A percentile compares a stretch with the other conserved stretches of the same genome.
Conservation (phyloP, 306 rosid species). For the Mimosa bimucronata region DNA sequence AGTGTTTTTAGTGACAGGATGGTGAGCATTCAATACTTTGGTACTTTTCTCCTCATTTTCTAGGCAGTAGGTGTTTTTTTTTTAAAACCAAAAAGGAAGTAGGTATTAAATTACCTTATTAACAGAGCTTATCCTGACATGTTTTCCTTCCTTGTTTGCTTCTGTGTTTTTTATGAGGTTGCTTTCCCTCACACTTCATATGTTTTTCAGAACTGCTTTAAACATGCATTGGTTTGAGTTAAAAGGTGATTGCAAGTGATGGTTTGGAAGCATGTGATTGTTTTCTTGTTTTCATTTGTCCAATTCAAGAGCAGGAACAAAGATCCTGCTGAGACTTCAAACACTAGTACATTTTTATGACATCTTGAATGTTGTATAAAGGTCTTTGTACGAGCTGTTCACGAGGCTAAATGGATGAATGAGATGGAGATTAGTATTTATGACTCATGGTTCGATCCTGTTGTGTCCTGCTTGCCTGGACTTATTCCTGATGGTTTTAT, state of each 20-base stretch:
- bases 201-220: not conserved
- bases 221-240: constrained; percentile 4
- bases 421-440: constrained; percentile 99
- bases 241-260: constrained; percentile 28
- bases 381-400: constrained; percentile 98
- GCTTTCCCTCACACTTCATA: not conserved
- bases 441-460: constrained; percentile 99
- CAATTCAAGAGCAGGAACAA: constrained; percentile 26
- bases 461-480: constrained; percentile 91
- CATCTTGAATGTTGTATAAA: constrained; percentile 41
- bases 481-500: constrained; percentile 94
- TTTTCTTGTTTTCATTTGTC: constrained; percentile 36
- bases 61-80: too few relatives aligned
- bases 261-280: constrained; percentile 32
- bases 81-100: too few relatives aligned
- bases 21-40: constrained; percentile 53
- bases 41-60: not conserved
- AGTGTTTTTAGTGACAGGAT: constrained; percentile 97
- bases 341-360: constrained; percentile 42
- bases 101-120: not conserved
- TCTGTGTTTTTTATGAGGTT: not conserved
- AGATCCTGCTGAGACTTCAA: constrained; percentile 38
- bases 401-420: constrained; percentile 99
- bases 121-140: not conserved
- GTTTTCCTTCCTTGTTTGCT: not conserved